phyloP scores from a whole-genome alignment of 208 protist species.

The Acanthamoeba pearcei region DNA sequence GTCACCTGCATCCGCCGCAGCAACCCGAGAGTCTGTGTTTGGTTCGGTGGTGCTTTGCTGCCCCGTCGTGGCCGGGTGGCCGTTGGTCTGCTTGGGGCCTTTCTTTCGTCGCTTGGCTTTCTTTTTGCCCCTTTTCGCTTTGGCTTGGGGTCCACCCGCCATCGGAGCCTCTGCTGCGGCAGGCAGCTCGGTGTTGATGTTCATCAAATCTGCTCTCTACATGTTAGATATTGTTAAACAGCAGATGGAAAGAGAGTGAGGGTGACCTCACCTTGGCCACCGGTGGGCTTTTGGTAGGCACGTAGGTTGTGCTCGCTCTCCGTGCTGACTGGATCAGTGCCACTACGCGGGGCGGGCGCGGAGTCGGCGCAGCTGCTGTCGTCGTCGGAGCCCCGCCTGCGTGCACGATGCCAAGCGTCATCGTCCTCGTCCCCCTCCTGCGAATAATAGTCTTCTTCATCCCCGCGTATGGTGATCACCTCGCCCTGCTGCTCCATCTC shows the following conservation, averaged over 20 bases:
- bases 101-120: not conserved
- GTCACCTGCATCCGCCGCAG: too few species aligned
- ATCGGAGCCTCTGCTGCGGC: not conserved
- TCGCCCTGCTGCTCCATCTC: not conserved
- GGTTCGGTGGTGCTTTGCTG: too few species aligned
- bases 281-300: too few species aligned
- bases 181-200: too few species aligned
- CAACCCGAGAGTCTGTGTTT: too few species aligned
- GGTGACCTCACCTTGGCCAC: not conserved
- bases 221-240: not conserved
- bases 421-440: not conserved
- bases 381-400: not conserved
- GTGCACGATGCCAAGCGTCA: conserved; percentile 28
- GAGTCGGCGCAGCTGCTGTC: not conserved
- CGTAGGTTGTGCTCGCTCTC: too few species aligned
- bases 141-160: not conserved
- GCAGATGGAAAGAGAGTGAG: too few species aligned
- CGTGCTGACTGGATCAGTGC: too few species aligned
- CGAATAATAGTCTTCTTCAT: not conserved
- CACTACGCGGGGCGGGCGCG: not conserved
- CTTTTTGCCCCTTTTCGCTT: not conserved
- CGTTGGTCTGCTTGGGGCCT: not conserved
- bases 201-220: not conserved
- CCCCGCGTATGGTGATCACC: not conserved
- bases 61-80: too few species aligned